Percentiles rank a stretch among this genome's conserved stretches.
Conservation (phyloP, 352 stramenopile species). For the Phytophthora fragariae region DNA sequence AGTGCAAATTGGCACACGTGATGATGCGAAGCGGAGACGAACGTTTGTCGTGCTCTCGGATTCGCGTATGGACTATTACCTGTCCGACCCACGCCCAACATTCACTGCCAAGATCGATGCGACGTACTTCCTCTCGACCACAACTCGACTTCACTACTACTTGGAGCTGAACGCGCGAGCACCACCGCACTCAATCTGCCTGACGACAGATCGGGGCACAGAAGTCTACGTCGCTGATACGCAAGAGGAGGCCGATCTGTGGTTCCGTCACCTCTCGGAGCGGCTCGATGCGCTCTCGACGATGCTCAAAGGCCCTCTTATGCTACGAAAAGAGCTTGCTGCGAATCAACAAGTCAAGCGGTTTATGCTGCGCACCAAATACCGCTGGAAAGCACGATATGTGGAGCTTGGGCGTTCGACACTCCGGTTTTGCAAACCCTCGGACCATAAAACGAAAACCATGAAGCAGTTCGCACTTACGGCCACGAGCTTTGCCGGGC, state of each 20-base stretch:
- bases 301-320: slow-evolving; percentile 56
- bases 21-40: slow-evolving; percentile 57
- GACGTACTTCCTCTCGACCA: slow-evolving; percentile 54
- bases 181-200: slow-evolving; percentile 62
- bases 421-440: slow-evolving; percentile 60
- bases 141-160: slow-evolving; percentile 63
- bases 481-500: slow-evolving; percentile 55
- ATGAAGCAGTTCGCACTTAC: slow-evolving; percentile 83
- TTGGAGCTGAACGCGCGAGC: slow-evolving; percentile 69
- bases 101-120: slow-evolving; percentile 69
- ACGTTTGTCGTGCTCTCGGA: slow-evolving; percentile 82
- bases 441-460: slow-evolving; percentile 47
- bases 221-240: slow-evolving; percentile 72
- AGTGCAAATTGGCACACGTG: slow-evolving; percentile 60
- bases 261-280: slow-evolving; percentile 59
- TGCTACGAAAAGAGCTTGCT: slow-evolving; percentile 65
- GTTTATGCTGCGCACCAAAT: slow-evolving; percentile 64
- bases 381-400: slow-evolving; percentile 66
- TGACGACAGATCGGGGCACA: slow-evolving; percentile 68
- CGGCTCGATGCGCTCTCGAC: slow-evolving; percentile 57
- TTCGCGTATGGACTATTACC: slow-evolving; percentile 81
- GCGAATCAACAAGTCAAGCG: slow-evolving; percentile 62
- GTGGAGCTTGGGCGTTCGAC: slow-evolving; percentile 66
- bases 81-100: slow-evolving; percentile 60
- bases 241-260: slow-evolving; percentile 51